Conservation (phyloP, 176 grass and related monocot species). For the Alloteropsis semialata region DNA sequence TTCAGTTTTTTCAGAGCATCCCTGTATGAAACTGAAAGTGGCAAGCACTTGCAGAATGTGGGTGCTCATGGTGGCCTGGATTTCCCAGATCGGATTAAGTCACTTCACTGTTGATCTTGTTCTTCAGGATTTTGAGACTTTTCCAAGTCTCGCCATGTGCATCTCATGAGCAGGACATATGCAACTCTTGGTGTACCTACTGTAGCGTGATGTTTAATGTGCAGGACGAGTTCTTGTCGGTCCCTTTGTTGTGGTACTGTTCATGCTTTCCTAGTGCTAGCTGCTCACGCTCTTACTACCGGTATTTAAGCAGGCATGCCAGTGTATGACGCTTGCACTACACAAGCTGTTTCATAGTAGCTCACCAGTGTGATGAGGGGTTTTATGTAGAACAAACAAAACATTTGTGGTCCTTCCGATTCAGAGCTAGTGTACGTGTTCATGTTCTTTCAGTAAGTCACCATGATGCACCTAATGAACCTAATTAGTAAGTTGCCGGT, state of each 20-base stretch:
- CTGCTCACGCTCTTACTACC: too few relatives aligned
- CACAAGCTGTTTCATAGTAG: background rate
- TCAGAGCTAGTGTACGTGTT: background rate
- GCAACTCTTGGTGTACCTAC: background rate
- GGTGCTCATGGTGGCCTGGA: background rate
- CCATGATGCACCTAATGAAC: background rate
- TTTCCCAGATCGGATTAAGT: background rate
- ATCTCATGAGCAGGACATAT: background rate
- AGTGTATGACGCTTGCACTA: background rate
- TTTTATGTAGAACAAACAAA: slow-evolving; percentile 19
- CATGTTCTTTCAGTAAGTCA: background rate
- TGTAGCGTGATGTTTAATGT: slow-evolving; percentile 19
- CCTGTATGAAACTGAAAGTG: background rate
- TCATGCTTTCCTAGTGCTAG: slow-evolving; percentile 18
- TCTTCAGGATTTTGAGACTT: background rate
- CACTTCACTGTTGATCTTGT: slow-evolving; percentile 6
- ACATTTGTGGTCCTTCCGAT: background rate
- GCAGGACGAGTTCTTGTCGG: slow-evolving; percentile 7
- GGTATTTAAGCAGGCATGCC: slow-evolving; percentile 27
- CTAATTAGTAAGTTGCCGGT: too few relatives aligned
- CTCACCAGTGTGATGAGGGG: background rate
- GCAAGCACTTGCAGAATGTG: slow-evolving; percentile 1
- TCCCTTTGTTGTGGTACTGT: background rate
- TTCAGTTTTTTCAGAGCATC: background rate
- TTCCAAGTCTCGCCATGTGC: background rate